phyloP scores from a whole-genome alignment of 352 stramenopile species.

The Lagenidium sp. region DNA sequence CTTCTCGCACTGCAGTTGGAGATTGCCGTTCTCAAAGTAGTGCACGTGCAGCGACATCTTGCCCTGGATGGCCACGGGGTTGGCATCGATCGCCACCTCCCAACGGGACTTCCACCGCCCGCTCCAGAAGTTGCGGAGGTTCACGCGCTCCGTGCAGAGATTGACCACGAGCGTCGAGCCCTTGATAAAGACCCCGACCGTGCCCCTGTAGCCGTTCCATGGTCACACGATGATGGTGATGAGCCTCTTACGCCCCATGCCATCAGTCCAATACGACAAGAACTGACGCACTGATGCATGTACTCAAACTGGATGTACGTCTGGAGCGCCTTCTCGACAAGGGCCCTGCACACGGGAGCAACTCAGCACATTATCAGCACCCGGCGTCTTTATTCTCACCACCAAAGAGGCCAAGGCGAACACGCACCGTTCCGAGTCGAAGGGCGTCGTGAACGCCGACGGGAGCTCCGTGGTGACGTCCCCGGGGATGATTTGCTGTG shows the following conservation, averaged over 20 bases:
- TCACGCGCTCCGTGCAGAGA: conserved; percentile 79
- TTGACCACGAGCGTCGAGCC: conserved; percentile 61
- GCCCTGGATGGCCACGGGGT: conserved; percentile 38
- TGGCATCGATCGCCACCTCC: conserved; percentile 52
- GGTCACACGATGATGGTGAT: no score
- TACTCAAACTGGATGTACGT: conserved; percentile 84
- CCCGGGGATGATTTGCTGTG: conserved; percentile 35
- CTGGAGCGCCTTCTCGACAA: conserved; percentile 62
- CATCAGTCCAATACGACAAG: no score
- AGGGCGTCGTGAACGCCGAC: conserved; percentile 23
- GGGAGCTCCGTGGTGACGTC: conserved; percentile 40
- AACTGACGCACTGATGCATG: conserved; percentile 42
- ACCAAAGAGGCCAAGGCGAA: not conserved
- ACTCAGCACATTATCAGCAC: no score
- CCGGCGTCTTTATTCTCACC: not conserved
- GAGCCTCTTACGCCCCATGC: no score
- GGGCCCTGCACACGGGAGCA: no score
- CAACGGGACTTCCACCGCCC: conserved; percentile 78
- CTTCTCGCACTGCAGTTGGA: conserved; percentile 87
- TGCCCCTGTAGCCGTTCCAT: conserved; percentile 63
- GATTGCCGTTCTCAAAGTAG: conserved; percentile 96
- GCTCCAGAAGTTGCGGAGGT: conserved; percentile 88
- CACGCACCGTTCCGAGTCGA: conserved; percentile 58
- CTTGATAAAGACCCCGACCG: conserved; percentile 65
- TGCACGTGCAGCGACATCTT: conserved; percentile 85